These are phyloP conservation scores for Aspergillus latus DNA, from an alignment of 2,329 filamentous ascomycete species.

Conservation along the genomic window DNA sequence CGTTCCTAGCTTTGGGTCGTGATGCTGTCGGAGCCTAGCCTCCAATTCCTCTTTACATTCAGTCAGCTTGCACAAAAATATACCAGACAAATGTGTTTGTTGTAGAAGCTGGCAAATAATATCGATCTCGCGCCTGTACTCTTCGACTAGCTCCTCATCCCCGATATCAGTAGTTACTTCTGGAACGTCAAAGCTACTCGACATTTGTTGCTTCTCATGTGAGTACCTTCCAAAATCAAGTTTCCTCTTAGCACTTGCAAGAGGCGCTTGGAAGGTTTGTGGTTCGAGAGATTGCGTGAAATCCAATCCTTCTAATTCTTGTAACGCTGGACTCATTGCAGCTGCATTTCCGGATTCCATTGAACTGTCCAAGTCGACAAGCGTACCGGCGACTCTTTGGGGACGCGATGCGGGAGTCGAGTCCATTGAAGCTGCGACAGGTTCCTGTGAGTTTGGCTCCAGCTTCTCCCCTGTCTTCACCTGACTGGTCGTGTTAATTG, in stretches of 20 bases:
- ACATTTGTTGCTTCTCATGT: neutral
- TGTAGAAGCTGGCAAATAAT: constrained; percentile 24
- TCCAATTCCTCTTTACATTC: constrained; percentile 21
- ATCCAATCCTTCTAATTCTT: constrained; percentile 25
- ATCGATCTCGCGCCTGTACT: constrained; percentile 20
- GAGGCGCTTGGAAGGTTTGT: neutral
- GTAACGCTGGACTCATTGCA: constrained; percentile 18
- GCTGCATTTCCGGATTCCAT: constrained; percentile 5
- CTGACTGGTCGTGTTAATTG: neutral
- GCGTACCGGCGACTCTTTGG: constrained; percentile 10
- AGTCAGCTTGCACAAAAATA: constrained; percentile 13
- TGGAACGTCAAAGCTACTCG: neutral
- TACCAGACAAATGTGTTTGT: constrained; percentile 13
- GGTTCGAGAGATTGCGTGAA: constrained; percentile 15
- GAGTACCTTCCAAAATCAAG: neutral
- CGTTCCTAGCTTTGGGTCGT: neutral
- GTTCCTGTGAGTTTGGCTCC: neutral
- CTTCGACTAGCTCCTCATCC: neutral
- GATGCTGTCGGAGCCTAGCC: constrained; percentile 10
- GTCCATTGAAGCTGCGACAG: neutral
- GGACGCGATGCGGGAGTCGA: neutral
- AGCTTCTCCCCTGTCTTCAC: neutral
- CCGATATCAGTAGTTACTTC: neutral
- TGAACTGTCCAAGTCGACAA: constrained; percentile 24
- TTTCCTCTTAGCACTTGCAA: constrained; percentile 3